Conservation (phyloP, 2,329 filamentous ascomycete genomes). For the Colletotrichum truncatum region DNA sequence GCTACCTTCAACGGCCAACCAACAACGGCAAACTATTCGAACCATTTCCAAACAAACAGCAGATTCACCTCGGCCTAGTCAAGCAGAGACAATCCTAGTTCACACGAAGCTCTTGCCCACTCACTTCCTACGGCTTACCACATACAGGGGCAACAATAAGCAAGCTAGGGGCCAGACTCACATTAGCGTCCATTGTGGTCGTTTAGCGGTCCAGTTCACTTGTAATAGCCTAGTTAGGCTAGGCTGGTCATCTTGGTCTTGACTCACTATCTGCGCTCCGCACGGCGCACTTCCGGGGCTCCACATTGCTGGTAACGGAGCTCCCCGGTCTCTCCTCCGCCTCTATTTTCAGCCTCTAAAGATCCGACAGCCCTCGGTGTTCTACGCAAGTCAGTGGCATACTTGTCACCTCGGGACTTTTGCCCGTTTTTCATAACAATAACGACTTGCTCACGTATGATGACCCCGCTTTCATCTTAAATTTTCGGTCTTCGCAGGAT, state of each 20-base stretch:
- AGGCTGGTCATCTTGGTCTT: neutral
- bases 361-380: neutral
- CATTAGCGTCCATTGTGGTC: neutral
- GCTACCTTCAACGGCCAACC: neutral
- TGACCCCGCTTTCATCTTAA: neutral
- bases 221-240: neutral
- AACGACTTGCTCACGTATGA: neutral
- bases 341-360: constrained; percentile 1
- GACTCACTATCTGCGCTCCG: neutral
- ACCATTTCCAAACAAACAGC: neutral
- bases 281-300: neutral
- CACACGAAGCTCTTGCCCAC: neutral
- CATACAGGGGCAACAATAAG: neutral
- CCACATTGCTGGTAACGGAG: neutral
- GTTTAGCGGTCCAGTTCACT: neutral
- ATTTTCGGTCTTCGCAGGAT: too few relatives aligned
- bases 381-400: neutral
- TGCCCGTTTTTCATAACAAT: neutral
- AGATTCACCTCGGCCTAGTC: neutral
- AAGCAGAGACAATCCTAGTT: neutral
- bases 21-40: neutral
- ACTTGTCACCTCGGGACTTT: neutral
- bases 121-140: constrained; percentile 7
- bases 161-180: neutral
- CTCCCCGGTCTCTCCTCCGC: neutral